Percentiles rank a stretch among this genome's conserved stretches.
These are phyloP conservation scores for Stylosanthes scabra DNA, from an alignment of 331 rosid species.

Conservation along the genomic window DNA sequence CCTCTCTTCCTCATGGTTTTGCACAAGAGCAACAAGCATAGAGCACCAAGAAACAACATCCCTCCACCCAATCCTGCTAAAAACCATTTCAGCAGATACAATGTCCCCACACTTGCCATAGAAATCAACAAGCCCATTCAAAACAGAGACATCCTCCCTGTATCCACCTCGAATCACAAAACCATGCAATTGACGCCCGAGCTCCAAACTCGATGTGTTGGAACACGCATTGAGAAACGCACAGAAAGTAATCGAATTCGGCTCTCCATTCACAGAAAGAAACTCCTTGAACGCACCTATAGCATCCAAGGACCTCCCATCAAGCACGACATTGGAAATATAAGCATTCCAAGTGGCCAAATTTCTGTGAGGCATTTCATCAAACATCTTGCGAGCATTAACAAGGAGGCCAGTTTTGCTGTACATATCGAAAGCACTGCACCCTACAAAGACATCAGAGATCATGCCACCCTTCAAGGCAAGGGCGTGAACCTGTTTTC, in stretches of 20 bases:
- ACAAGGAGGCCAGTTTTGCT: slow-evolving; percentile 56
- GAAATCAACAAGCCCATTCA: slow-evolving; percentile 81
- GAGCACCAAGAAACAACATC: slow-evolving; percentile 90
- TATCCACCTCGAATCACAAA: slow-evolving; percentile 57
- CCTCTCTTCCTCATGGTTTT: slow-evolving; percentile 75
- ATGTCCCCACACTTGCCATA: slow-evolving; percentile 79
- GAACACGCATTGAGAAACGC: slow-evolving; percentile 86
- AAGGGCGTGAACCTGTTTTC: slow-evolving; percentile 74
- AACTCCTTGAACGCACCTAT: slow-evolving; percentile 59
- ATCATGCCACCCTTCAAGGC: slow-evolving; percentile 72
- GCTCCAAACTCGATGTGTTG: slow-evolving; percentile 50
- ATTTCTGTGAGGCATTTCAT: slow-evolving; percentile 50
- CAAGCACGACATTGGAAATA: slow-evolving; percentile 77
- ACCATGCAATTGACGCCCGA: slow-evolving; percentile 74
- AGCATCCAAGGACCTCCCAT: slow-evolving; percentile 51
- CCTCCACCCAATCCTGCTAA: slow-evolving; percentile 48
- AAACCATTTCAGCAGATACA: slow-evolving; percentile 63
- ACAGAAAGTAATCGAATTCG: slow-evolving; percentile 72
- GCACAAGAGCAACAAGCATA: slow-evolving; percentile 69
- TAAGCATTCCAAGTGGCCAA: slow-evolving; percentile 82
- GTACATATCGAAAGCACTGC: slow-evolving; percentile 87
- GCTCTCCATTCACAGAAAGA: slow-evolving; percentile 59
- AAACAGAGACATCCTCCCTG: slow-evolving; percentile 60
- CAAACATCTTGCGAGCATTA: slow-evolving; percentile 51
- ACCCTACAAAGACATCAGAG: slow-evolving; percentile 78